phyloP scores from a whole-genome alignment of 768 basidiomycete species.

The Kondoa subrosea region DNA sequence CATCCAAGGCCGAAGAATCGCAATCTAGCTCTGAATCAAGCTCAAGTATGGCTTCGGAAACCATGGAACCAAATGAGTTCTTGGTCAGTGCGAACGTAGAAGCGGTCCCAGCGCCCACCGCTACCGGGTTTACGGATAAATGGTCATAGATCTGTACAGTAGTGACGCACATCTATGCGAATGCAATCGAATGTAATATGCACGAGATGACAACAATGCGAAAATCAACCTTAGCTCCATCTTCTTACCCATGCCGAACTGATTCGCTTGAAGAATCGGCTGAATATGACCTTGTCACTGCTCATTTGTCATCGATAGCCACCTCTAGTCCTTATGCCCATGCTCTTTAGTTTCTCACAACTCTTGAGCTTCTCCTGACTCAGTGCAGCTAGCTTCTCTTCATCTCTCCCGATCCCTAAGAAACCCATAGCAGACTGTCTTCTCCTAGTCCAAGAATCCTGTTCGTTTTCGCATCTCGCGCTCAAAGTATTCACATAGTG shows the following conservation, averaged over 20 bases:
- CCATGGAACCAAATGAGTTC: not conserved
- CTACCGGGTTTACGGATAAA: no score
- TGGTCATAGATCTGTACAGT: no score
- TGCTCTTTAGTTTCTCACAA: constrained; percentile 55
- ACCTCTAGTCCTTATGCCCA: no score
- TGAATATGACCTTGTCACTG: no score
- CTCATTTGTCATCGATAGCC: no score
- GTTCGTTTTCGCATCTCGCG: constrained; percentile 50
- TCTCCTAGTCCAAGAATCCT: constrained; percentile 50
- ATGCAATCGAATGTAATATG: no score
- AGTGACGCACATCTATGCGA: no score
- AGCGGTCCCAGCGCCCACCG: no score
- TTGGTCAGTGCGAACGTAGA: no score
- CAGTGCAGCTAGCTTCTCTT: constrained; percentile 66
- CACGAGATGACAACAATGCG: no score
- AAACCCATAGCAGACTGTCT: constrained; percentile 66
- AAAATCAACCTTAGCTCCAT: not conserved
- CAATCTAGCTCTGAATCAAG: not conserved
- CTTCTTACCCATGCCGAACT: constrained; percentile 11
- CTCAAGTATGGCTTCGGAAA: not conserved
- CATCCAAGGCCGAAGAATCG: not conserved
- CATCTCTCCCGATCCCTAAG: constrained; percentile 82
- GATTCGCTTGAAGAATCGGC: no score
- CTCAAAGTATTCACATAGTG: constrained; percentile 56
- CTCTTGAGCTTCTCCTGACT: constrained; percentile 51